Evolutionary conservation across 2,329 filamentous ascomycete genomes (phyloP).

Genomic region (Penicillium hesseltinei): DNA sequence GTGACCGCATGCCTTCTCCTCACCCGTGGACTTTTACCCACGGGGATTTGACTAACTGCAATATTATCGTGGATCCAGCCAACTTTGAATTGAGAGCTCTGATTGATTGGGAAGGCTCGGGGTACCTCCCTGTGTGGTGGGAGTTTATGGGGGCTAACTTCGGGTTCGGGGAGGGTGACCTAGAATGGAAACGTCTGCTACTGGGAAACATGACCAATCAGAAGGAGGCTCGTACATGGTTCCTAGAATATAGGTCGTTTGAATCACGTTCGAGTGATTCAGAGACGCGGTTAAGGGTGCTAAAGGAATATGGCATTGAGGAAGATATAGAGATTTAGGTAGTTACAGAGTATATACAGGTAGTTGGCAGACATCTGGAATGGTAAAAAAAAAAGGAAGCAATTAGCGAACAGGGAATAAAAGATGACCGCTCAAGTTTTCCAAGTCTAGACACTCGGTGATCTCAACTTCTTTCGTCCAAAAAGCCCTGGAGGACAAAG

Average conservation of each 20-base stretch:
- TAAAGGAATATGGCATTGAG: neutral
- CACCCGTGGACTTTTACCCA: slow-evolving; percentile 42
- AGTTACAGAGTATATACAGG: neutral
- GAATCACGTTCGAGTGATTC: neutral
- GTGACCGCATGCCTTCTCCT: slow-evolving; percentile 17
- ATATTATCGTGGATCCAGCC: slow-evolving; percentile 39
- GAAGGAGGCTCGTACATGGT: slow-evolving; percentile 3
- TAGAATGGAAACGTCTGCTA: slow-evolving; percentile 16
- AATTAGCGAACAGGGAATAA: neutral
- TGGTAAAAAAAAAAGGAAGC: neutral
- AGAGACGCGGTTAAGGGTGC: neutral
- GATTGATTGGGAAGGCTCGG: slow-evolving; percentile 42
- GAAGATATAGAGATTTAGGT: neutral
- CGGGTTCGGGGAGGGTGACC: slow-evolving; percentile 3
- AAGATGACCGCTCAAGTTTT: slow-evolving; percentile 5
- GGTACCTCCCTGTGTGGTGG: slow-evolving; percentile 44
- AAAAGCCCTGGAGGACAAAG: neutral
- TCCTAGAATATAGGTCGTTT: neutral
- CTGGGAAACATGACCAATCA: slow-evolving; percentile 15
- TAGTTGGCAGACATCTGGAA: neutral
- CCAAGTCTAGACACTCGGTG: neutral
- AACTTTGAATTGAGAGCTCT: slow-evolving; percentile 38
- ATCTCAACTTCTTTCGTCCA: slow-evolving; percentile 1
- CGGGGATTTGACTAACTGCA: slow-evolving; percentile 37
- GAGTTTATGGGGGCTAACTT: slow-evolving; percentile 19